A percentile compares a stretch with the other conserved stretches of the same genome.
phyloP scores from a whole-genome alignment of 352 stramenopile genomes.

The Phytophthora ohioensis region DNA sequence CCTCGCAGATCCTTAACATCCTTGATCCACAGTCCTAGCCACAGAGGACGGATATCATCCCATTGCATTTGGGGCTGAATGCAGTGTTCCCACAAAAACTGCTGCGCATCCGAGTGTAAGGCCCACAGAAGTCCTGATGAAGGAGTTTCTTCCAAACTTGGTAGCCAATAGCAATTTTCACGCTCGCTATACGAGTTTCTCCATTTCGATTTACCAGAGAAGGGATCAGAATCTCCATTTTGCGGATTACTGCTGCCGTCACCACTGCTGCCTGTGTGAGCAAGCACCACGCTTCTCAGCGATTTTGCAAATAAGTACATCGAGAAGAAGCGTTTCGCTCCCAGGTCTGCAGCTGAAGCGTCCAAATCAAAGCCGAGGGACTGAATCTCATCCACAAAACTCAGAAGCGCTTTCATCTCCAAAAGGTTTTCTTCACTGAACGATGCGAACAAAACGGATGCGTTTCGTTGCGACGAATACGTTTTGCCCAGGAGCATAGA shows the following conservation, averaged over 20 bases:
- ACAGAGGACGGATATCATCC: constrained; percentile 69
- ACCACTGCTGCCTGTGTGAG: constrained; percentile 13
- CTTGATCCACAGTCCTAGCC: constrained; percentile 84
- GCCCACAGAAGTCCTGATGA: constrained; percentile 83
- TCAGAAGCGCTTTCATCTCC: constrained; percentile 76
- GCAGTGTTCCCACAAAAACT: constrained; percentile 79
- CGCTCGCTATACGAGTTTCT: constrained; percentile 36
- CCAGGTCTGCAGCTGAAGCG: constrained; percentile 75
- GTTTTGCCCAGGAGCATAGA: constrained; percentile 39
- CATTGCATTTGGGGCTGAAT: constrained; percentile 68
- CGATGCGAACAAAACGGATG: constrained; percentile 63
- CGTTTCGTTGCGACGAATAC: constrained; percentile 43
- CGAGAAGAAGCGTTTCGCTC: constrained; percentile 79
- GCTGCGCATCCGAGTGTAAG: constrained; percentile 84
- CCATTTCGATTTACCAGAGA: constrained; percentile 24
- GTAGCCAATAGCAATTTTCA: constrained; percentile 19
- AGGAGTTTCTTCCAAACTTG: constrained; percentile 59
- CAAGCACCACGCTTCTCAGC: constrained; percentile 54
- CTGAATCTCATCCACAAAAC: constrained; percentile 75
- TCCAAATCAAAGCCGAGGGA: constrained; percentile 83
- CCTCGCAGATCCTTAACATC: constrained; percentile 72
- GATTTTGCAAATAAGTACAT: constrained; percentile 74
- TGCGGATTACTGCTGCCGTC: constrained; percentile 28
- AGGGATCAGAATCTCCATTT: constrained; percentile 27
- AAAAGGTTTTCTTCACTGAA: constrained; percentile 76